Evolutionary conservation across 139 green algal species (phyloP), one percentile per base, ranked within the genome.

Genomic region (Chloropicon primus): DNA sequence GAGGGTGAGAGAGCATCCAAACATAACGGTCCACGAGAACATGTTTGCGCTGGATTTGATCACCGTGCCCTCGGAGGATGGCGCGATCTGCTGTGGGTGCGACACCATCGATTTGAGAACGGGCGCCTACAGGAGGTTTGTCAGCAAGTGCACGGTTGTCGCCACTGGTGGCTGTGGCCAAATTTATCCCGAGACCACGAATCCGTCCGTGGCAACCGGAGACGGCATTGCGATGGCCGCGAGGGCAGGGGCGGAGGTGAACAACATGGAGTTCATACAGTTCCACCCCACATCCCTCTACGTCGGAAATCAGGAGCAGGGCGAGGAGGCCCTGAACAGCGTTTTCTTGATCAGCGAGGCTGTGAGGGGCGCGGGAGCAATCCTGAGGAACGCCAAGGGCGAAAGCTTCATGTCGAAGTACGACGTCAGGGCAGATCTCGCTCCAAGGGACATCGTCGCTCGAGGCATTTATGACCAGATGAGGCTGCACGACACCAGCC

Each of bases 191-290:
- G 92, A 89, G 85, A 99, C 95, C 28, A 99, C 95, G 79, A 99
- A 99, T 86, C 95, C 95, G 0, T 54, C 81, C n/a, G 94, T 98
- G 1, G 81, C 88, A 5, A 99, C 95, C 2, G 95, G 95, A 0
- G 95, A 99, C 76, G 95, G 95, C 74, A 92, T 99, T 21, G 95
- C 95, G 3, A 96, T 99, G 88, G 94, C 95, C 0, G 89, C 90
- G 74, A 85, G 94, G 41, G 95, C 92, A 0, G 80, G 84, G 21
- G 93, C 91, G 0, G 76, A 76, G 17, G 83, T 97, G 2, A 87
- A 84, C 27, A 97, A 98, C 90, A 96, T 99, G 91, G 95, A 98
- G 83, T 99, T 99, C 84, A 86, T 98, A 24, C 95, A 99, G 90
- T 98, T 99, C 86, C 94, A 99, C 86, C 94, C 94, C 0, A 98